Evolutionary conservation across 73 alveolate species (phyloP).

Genomic region (Stentor coeruleus): DNA sequence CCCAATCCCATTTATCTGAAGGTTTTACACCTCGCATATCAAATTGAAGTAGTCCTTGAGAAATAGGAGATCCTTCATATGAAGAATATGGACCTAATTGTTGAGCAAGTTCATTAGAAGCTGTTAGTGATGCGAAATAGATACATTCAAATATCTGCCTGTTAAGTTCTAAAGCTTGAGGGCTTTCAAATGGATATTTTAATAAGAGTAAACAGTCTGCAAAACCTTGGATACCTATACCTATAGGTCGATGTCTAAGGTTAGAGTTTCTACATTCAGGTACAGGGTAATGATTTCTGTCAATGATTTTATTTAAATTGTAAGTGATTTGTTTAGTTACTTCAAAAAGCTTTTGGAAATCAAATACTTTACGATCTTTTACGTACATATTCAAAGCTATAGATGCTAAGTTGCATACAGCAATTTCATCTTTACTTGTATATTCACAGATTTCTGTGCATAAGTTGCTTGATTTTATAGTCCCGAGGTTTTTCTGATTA

Average conservation of each 20-base stretch:
- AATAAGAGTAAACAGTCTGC: constrained; percentile 86
- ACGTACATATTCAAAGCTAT: constrained; percentile 76
- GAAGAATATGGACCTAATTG: too few species aligned
- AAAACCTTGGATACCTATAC: constrained; percentile 89
- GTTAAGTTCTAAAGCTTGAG: constrained; percentile 67
- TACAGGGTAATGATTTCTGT: constrained; percentile 39
- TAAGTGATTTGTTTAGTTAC: constrained; percentile 51
- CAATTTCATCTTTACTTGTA: constrained; percentile 89
- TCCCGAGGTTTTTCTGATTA: constrained; percentile 90
- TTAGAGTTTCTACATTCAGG: constrained; percentile 65
- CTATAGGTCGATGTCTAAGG: constrained; percentile 91
- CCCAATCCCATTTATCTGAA: not conserved
- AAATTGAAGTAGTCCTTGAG: constrained; percentile 55
- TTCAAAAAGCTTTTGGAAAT: constrained; percentile 69
- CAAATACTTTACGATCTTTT: constrained; percentile 53
- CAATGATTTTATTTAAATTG: constrained; percentile 45
- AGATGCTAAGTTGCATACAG: constrained; percentile 95
- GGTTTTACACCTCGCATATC: constrained; percentile 36
- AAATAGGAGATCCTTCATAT: constrained; percentile 54
- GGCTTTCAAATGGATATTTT: constrained; percentile 84
- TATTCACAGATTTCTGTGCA: constrained; percentile 92
- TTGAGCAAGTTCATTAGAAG: constrained; percentile 75
- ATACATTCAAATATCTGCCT: constrained; percentile 86
- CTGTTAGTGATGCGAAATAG: constrained; percentile 78
- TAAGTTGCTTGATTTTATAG: constrained; percentile 86